These are phyloP conservation scores for Orbilia brochopaga DNA, from an alignment of 2,329 filamentous ascomycete genomes.

Conservation along the genomic window DNA sequence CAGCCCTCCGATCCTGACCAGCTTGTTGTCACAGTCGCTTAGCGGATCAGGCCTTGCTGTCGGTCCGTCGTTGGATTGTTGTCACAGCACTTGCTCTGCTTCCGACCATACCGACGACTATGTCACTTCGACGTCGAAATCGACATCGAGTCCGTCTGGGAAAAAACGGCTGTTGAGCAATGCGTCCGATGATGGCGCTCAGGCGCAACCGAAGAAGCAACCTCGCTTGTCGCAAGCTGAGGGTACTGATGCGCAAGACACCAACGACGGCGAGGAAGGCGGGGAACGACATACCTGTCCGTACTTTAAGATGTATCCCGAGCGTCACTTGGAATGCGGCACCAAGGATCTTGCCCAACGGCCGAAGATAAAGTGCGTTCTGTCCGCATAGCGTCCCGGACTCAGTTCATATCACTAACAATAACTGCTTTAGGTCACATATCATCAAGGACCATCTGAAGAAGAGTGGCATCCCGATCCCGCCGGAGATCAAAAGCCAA, in stretches of 20 bases:
- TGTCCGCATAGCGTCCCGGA: too few relatives aligned
- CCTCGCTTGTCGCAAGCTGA: conserved; percentile 22
- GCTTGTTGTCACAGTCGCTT: conserved; percentile 17
- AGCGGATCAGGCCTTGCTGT: conserved; percentile 9
- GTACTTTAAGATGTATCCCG: conserved; percentile 47
- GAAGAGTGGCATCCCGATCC: conserved; percentile 33
- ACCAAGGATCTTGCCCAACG: conserved; percentile 44
- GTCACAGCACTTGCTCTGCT: conserved; percentile 16
- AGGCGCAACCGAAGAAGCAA: conserved; percentile 40
- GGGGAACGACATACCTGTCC: conserved; percentile 39
- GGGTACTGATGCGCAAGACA: conserved; percentile 13
- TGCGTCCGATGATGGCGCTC: conserved; percentile 32
- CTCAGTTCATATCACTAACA: conserved; percentile 4
- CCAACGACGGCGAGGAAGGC: conserved; percentile 25
- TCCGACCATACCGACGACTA: conserved; percentile 36
- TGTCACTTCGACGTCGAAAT: not conserved
- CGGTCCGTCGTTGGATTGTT: conserved; percentile 21
- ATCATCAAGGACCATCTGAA: conserved; percentile 46
- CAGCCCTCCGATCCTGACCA: conserved; percentile 24
- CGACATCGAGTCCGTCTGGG: conserved; percentile 11
- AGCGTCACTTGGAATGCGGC: conserved; percentile 38
- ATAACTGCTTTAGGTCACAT: conserved; percentile 20
- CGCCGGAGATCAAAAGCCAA: conserved; percentile 46
- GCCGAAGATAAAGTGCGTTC: conserved; percentile 39
- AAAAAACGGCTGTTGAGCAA: conserved; percentile 42